A percentile compares a stretch with the other conserved stretches of the same genome.
These are phyloP conservation scores for Cenchrus purpureus DNA, from an alignment of 176 grass and related monocot species.

Conservation along the genomic window DNA sequence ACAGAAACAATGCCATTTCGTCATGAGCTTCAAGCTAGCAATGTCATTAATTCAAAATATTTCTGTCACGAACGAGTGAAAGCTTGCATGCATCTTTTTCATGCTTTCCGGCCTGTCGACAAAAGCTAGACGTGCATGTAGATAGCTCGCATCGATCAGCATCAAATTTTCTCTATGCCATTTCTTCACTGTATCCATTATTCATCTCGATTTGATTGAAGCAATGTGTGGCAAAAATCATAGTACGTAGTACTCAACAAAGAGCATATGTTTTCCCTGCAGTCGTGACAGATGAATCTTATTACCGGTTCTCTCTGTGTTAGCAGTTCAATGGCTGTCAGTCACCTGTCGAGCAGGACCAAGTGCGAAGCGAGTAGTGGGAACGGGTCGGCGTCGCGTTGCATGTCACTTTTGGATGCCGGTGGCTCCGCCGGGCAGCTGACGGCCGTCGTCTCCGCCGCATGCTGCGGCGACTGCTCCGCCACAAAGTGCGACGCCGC, in stretches of 20 bases:
- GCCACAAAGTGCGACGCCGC: not conserved
- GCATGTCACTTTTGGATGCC: constrained; percentile 41
- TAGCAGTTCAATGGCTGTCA: constrained; percentile 29
- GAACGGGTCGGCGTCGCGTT: constrained; percentile 34
- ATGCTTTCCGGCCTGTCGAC: not conserved
- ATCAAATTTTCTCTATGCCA: not conserved
- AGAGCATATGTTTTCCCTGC: constrained; percentile 2
- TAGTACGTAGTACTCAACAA: not conserved
- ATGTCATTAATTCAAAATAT: not conserved
- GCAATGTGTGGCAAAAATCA: not conserved
- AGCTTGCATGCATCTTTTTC: constrained; percentile 21
- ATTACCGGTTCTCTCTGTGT: not conserved
- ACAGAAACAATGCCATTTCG: too few relatives aligned
- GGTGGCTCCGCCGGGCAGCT: constrained; percentile 12
- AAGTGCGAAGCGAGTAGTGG: constrained; percentile 2
- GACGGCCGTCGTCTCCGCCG: constrained; percentile 1
- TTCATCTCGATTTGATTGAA: constrained; percentile 5
- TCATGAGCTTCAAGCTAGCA: not conserved
- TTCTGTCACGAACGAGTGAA: not conserved
- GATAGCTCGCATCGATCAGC: not conserved
- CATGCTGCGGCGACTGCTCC: constrained; percentile 19
- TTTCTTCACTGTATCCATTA: not conserved
- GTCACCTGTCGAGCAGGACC: constrained; percentile 16
- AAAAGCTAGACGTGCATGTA: constrained; percentile 25
- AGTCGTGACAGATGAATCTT: constrained; percentile 38